phyloP scores from a whole-genome alignment of 2,329 filamentous ascomycete genomes.

The Ophioceras dolichostomum region DNA sequence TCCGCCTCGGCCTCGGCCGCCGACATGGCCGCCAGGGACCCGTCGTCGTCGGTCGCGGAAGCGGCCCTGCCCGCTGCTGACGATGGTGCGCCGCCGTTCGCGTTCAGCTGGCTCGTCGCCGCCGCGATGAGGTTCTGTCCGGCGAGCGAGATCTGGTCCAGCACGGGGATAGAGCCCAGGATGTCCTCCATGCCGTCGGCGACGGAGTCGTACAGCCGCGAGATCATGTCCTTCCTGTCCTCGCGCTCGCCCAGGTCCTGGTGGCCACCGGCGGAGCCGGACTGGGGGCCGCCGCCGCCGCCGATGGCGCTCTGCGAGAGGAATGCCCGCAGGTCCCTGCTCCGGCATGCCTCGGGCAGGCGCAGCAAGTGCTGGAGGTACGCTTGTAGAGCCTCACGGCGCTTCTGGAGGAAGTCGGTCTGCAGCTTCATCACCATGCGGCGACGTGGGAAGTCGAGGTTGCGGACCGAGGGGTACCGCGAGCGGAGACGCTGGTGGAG shows the following conservation, averaged over 20 bases:
- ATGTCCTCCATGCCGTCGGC: slow-evolving; percentile 98
- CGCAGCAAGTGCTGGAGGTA: slow-evolving; percentile 75
- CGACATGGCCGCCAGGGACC: slow-evolving; percentile 1
- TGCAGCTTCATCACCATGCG: slow-evolving; percentile 95
- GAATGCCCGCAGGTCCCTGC: slow-evolving; percentile 82
- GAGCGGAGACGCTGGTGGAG: slow-evolving; percentile 80
- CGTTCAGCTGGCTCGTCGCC: slow-evolving; percentile 50
- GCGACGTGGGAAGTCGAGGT: slow-evolving; percentile 82
- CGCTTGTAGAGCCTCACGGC: slow-evolving; percentile 68
- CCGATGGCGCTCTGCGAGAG: slow-evolving; percentile 77
- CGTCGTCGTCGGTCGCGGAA: not conserved
- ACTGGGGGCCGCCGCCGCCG: slow-evolving; percentile 16
- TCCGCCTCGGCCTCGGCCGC: slow-evolving; percentile 82
- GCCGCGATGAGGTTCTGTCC: slow-evolving; percentile 84
- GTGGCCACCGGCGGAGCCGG: slow-evolving; percentile 15
- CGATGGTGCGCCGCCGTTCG: slow-evolving; percentile 37
- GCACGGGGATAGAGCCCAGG: slow-evolving; percentile 84
- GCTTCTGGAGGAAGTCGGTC: slow-evolving; percentile 87
- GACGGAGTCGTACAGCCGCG: slow-evolving; percentile 89
- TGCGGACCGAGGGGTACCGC: slow-evolving; percentile 75
- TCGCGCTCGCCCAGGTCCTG: slow-evolving; percentile 45
- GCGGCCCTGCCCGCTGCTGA: slow-evolving; percentile 38
- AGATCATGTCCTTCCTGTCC: slow-evolving; percentile 77
- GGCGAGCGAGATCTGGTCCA: slow-evolving; percentile 86
- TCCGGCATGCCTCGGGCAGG: slow-evolving; percentile 87